Base-by-base conservation (phyloP, 208 protist genomes). In the Acanthamoeba castellanii region DNA sequence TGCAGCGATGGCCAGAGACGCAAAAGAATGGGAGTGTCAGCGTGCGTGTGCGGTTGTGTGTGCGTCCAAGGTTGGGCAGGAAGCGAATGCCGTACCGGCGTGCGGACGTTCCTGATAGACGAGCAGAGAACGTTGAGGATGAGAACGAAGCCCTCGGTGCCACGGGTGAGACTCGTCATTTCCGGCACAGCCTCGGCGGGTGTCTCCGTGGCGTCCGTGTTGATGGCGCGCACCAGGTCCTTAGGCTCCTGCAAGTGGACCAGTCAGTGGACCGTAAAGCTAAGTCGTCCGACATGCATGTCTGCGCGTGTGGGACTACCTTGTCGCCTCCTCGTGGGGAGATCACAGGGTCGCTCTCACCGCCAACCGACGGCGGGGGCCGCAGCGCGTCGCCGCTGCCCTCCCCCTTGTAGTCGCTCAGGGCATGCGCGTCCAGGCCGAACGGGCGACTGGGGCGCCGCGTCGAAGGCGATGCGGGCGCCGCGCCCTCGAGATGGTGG, bases 111-210 rank as follows among this genome's bases (percentile, higher is more conserved):
- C 55, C 88, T 45, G 42, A 92, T 45, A 11, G 27, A 93, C 32
- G 81, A 89, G 32, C 82, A 93, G 27, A 95, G 30, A 16, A 88
- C 42, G 20, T 66, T 92, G n/a, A 95, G 88, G 32, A 95, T 82
- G 37, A 94, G 32, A 6, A 94, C 64, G 42, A 94, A 94, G 32
- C 91, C 91, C 42, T 94, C 91, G 45, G 34, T 32, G 27, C 81
- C 81, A 11, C 50, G 81, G 16, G 25, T 88, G 30, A 34, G 52
- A 16, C 42, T 20, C 81, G 22, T 11, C 61, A 20, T 57, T 57
- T 57, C 52, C 20, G 61, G 25, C 20, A 22, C 61, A 68, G 27
- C 61, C 18, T 22, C 22, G 61, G 7, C 61, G 34, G 81, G 59
- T 16, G 25, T 16, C 42, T 52, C 5, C 18, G 27, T 6, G 50